phyloP scores from a whole-genome alignment of 2,329 filamentous ascomycete species.

The Ceratocystis diversiconidia region DNA sequence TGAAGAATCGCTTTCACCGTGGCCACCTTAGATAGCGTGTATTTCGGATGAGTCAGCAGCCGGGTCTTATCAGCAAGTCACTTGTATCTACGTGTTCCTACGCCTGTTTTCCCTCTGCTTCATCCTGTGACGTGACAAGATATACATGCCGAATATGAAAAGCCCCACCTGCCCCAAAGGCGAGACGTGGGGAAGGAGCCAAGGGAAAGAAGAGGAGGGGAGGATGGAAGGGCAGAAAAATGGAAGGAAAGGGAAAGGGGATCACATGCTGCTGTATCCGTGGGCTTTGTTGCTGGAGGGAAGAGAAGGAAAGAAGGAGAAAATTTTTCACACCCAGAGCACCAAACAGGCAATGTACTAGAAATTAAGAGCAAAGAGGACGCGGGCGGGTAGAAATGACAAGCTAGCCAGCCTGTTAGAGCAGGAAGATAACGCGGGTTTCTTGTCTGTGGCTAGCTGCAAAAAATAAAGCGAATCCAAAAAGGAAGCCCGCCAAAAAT shows the following conservation, averaged over 20 bases:
- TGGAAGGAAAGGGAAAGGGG: not conserved
- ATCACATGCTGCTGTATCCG: not conserved
- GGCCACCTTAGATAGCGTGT: not conserved
- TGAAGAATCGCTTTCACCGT: not conserved
- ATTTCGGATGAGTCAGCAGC: not conserved
- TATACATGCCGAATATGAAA: not conserved
- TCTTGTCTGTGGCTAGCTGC: too few species aligned
- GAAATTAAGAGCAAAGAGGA: not conserved
- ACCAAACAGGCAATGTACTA: not conserved
- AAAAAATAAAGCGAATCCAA: too few species aligned
- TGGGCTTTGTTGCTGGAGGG: not conserved
- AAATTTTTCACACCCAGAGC: not conserved
- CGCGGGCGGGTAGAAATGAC: not conserved
- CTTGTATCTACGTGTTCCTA: not conserved
- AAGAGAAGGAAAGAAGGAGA: not conserved
- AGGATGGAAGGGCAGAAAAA: not conserved
- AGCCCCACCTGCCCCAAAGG: not conserved
- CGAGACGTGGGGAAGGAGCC: slow-evolving; percentile 1
- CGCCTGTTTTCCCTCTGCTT: not conserved
- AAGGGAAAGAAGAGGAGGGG: not conserved
- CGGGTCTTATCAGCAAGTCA: not conserved
- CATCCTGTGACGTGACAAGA: not conserved
- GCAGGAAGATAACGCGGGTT: not conserved
- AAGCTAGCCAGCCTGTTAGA: not conserved
- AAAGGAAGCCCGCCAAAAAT: too few species aligned